A percentile compares a stretch with the other conserved stretches of the same genome.
These are phyloP conservation scores for Ceratocystiopsis minuta DNA, from an alignment of 2,329 filamentous ascomycete species.

Conservation along the genomic window DNA sequence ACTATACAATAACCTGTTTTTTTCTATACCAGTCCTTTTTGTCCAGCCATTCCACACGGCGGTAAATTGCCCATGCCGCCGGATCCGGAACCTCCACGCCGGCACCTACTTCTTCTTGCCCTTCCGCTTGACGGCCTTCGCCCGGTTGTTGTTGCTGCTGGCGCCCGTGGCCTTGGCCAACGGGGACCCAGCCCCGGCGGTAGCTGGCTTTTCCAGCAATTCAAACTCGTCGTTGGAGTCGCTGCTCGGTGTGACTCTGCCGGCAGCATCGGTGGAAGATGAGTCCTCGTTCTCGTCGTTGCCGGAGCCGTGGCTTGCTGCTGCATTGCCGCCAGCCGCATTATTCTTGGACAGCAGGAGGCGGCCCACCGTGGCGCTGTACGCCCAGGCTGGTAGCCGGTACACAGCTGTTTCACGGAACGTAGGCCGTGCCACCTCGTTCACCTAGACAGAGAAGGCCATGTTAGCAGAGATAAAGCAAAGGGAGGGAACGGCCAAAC, in stretches of 20 bases:
- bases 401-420: slow-evolving; percentile 69
- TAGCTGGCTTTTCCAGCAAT: slow-evolving; percentile 41
- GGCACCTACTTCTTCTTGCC: slow-evolving; percentile 30
- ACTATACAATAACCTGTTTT: background rate
- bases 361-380: slow-evolving; percentile 36
- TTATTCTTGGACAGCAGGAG: slow-evolving; percentile 22
- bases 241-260: slow-evolving; percentile 28
- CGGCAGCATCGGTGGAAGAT: slow-evolving; percentile 24
- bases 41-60: too few relatives aligned
- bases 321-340: slow-evolving; percentile 17
- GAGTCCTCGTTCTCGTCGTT: slow-evolving; percentile 26
- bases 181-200: slow-evolving; percentile 17
- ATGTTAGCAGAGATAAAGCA: background rate
- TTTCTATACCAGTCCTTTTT: background rate
- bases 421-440: slow-evolving; percentile 62
- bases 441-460: slow-evolving; percentile 31
- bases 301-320: slow-evolving; percentile 5
- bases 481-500: slow-evolving; percentile 16
- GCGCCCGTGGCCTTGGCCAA: slow-evolving; percentile 30
- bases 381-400: slow-evolving; percentile 59
- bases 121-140: slow-evolving; percentile 33
- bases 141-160: slow-evolving; percentile 15
- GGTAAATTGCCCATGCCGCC: too few relatives aligned
- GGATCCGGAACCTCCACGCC: background rate
- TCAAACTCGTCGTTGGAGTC: slow-evolving; percentile 45